Evolutionary conservation across 2,329 filamentous ascomycete genomes (phyloP).

Genomic region (Aspergillus arachidicola): DNA sequence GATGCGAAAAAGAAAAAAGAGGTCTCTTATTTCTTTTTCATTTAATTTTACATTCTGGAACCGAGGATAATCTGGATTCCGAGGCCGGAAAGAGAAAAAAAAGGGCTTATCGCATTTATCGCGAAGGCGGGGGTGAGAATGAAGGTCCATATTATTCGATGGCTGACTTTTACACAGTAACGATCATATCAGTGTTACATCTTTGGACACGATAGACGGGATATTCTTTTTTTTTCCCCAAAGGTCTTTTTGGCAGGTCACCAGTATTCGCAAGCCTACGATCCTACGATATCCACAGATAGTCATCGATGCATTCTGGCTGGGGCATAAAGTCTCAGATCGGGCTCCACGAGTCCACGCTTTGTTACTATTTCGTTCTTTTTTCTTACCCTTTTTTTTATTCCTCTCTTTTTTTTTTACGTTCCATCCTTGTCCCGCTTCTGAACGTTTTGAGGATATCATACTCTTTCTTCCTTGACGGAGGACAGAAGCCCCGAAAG

Average conservation of each 20-base stretch:
- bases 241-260: constrained; percentile 18
- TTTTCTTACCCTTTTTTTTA: neutral
- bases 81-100: neutral
- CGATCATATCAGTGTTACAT: neutral
- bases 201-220: constrained; percentile 2
- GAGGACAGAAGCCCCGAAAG: neutral
- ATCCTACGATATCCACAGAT: neutral
- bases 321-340: neutral
- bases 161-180: neutral
- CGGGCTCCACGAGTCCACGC: neutral
- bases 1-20: neutral
- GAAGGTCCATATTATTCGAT: constrained; percentile 1
- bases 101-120: constrained; percentile 1
- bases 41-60: neutral
- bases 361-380: constrained; percentile 9
- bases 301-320: neutral
- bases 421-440: neutral
- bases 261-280: constrained; percentile 12
- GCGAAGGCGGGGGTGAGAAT: neutral
- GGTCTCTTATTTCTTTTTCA: neutral
- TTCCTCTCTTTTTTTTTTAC: constrained; percentile 2
- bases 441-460: neutral
- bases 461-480: neutral
- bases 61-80: neutral
- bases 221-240: constrained; percentile 13